Conservation (phyloP, 169 alveolate genomes). For the Cryptosporidium baileyi region DNA sequence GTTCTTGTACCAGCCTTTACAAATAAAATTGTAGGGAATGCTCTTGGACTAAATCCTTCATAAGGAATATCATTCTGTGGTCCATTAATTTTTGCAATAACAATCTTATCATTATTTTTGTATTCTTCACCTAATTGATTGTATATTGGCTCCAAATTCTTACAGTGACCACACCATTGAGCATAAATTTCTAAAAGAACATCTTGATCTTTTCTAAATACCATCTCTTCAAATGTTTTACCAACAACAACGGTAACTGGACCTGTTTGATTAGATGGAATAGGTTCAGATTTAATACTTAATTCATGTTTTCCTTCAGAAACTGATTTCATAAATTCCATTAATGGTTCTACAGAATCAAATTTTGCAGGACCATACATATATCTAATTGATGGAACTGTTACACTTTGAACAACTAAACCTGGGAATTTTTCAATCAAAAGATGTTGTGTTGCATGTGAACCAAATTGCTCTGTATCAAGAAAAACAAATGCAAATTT, state of each 20-base stretch:
- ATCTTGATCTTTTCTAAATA: slow-evolving; percentile 83
- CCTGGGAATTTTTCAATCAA: slow-evolving; percentile 75
- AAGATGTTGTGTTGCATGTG: slow-evolving; percentile 75
- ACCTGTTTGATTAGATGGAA: slow-evolving; percentile 85
- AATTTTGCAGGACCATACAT: slow-evolving; percentile 65
- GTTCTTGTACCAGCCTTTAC: slow-evolving; percentile 72
- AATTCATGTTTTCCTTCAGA: slow-evolving; percentile 81
- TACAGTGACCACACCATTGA: slow-evolving; percentile 98
- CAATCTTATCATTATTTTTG: slow-evolving; percentile 78
- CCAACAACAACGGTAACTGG: slow-evolving; percentile 86
- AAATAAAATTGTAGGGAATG: slow-evolving; percentile 74
- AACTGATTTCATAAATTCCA: slow-evolving; percentile 81
- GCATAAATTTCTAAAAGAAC: slow-evolving; percentile 93
- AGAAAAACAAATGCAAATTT: slow-evolving; percentile 74
- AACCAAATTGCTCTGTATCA: slow-evolving; percentile 74
- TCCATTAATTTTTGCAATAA: slow-evolving; percentile 92
- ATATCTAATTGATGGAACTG: slow-evolving; percentile 67
- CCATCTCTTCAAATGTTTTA: slow-evolving; percentile 80
- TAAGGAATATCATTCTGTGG: slow-evolving; percentile 85
- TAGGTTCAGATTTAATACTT: slow-evolving; percentile 87
- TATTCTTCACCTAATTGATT: slow-evolving; percentile 76
- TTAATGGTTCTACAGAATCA: slow-evolving; percentile 72
- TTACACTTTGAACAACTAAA: slow-evolving; percentile 71
- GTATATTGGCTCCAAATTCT: slow-evolving; percentile 87
- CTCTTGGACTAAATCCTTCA: slow-evolving; percentile 71